Evolutionary conservation across 306 rosid genomes (phyloP).

Genomic region (Quercus alba): DNA sequence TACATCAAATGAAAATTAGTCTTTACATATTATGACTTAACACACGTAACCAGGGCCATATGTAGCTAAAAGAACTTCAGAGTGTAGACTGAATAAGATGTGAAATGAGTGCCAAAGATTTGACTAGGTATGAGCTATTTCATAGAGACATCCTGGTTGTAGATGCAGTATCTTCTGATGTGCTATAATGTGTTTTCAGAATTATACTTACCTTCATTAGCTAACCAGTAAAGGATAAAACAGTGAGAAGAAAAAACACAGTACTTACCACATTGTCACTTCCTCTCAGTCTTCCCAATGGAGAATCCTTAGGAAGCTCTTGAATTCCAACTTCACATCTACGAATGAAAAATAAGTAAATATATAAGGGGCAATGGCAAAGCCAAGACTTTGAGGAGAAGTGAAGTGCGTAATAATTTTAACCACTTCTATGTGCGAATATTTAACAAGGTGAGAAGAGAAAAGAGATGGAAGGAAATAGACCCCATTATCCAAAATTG

Average conservation of each 20-base stretch:
- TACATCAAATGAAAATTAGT: constrained; percentile 16
- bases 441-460: too few relatives aligned
- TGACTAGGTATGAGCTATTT: neutral
- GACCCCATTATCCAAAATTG: too few relatives aligned
- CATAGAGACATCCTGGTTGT: neutral
- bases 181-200: neutral
- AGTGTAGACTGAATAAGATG: neutral
- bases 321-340: constrained; percentile 92
- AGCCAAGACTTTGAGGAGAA: too few relatives aligned
- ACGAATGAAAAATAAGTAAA: neutral
- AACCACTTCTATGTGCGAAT: too few relatives aligned
- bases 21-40: neutral
- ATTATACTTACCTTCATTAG: neutral
- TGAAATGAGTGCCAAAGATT: neutral
- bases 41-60: neutral
- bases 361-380: neutral
- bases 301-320: constrained; percentile 73
- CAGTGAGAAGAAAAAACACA: constrained; percentile 3
- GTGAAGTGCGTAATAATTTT: too few relatives aligned
- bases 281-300: constrained; percentile 90
- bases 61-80: neutral
- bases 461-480: too few relatives aligned
- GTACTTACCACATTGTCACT: constrained; percentile 87
- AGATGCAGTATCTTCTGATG: neutral
- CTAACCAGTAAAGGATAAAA: neutral